Evolutionary conservation across 805 yeast genomes (phyloP), one percentile per base, ranked within the genome.

Genomic region (Lipomyces starkeyi): DNA sequence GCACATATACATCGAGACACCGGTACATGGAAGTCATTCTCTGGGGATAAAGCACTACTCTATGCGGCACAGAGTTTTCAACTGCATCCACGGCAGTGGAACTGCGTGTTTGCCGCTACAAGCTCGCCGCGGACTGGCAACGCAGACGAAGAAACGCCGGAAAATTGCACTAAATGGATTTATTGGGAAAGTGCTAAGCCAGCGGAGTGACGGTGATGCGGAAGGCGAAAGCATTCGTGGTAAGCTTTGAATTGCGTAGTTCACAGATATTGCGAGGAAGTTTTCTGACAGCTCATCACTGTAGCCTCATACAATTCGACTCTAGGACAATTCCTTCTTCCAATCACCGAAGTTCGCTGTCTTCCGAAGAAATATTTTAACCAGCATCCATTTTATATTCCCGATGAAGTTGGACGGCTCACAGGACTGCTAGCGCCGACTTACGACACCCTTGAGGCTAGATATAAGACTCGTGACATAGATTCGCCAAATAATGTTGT

Each of bases 371-470:
- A 17, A 13, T 32, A 40, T 35, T 64, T 34, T 37, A 37, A 55
- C 9, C 59, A 40, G 17, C 68, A 65, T 58, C 66, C 66, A 17
- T 65, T 57, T 40, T 65, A 65, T 57, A 22, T 40, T 4, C 62
- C 68, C 53, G 68, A 65, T 56, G 62, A 65, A 2, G 22, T 59
- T 3, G 61, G 66, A 4, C 52, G 52, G 25, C 56, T 65, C 6
- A n/a, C 37, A 0, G 65, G 59, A 29, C 35, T 65, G n/a, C 43
- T 65, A 8, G 62, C 63, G 17, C 65, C 66, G 2, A 13, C 57
- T 9, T 17, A 8, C 3, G 67, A 64, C 22, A 3, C n/a, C 27
- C 14, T n/a, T 32, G 67, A 64, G 43, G 27, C 27, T 8, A 27
- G 40, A n/a, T 61, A 64, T 37, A 35, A 22, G 17, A 54, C 67